Evolutionary conservation across 495 filamentous ascomycete species (phyloP).

Genomic region (Stereocaulon alpinum): DNA sequence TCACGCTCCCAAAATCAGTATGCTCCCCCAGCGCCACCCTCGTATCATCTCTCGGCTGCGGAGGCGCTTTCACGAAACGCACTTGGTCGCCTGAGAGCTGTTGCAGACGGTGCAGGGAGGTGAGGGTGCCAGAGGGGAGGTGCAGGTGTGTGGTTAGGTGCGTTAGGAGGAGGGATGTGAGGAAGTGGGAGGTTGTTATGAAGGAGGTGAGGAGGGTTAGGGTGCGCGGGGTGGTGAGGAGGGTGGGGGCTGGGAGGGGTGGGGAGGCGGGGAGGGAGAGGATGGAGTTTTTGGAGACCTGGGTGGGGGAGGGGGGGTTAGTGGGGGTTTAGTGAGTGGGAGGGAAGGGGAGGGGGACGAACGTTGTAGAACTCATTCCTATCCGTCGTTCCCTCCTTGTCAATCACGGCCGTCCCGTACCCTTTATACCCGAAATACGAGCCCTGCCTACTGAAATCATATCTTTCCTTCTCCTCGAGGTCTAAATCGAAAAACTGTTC

Average conservation of each 20-base stretch:
- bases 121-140: slow-evolving; percentile 39
- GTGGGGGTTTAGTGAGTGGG: slow-evolving; percentile 2
- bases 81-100: slow-evolving; percentile 47
- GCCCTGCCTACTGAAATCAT: slow-evolving; percentile 35
- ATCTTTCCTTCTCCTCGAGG: slow-evolving; percentile 43
- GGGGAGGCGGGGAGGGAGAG: slow-evolving; percentile 34
- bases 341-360: slow-evolving; percentile 20
- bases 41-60: slow-evolving; percentile 33
- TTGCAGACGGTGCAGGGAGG: slow-evolving; percentile 39
- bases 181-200: slow-evolving; percentile 37
- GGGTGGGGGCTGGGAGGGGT: slow-evolving; percentile 35
- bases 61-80: slow-evolving; percentile 42
- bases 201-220: slow-evolving; percentile 34
- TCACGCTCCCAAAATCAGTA: slow-evolving; percentile 45
- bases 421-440: slow-evolving; percentile 48
- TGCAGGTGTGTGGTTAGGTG: slow-evolving; percentile 41
- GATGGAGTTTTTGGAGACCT: slow-evolving; percentile 40
- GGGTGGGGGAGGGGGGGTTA: not conserved
- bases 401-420: slow-evolving; percentile 39
- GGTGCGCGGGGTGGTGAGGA: slow-evolving; percentile 33
- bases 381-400: slow-evolving; percentile 43
- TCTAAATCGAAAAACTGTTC: slow-evolving; percentile 39
- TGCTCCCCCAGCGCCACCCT: slow-evolving; percentile 39
- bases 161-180: slow-evolving; percentile 38
- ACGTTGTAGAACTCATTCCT: slow-evolving; percentile 58